Evolutionary conservation across 2,329 filamentous ascomycete genomes (phyloP).

Genomic region (Clonostachys rhizophaga): DNA sequence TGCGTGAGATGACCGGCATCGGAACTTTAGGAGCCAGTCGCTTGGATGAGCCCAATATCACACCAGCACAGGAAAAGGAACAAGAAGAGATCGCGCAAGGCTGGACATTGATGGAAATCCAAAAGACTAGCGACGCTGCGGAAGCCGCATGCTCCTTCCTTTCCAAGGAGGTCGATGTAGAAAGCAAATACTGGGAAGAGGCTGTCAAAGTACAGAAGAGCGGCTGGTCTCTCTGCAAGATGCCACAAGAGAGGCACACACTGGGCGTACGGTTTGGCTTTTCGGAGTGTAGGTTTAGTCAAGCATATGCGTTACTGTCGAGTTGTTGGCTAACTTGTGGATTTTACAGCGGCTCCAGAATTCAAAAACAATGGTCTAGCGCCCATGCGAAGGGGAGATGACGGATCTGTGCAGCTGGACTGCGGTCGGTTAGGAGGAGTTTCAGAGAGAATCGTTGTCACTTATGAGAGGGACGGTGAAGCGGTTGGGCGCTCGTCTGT

Average conservation of each 20-base stretch:
- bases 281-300: slow-evolving; percentile 55
- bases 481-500: slow-evolving; percentile 53
- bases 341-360: slow-evolving; percentile 43
- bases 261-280: slow-evolving; percentile 89
- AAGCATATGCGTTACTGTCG: background rate
- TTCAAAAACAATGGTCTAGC: slow-evolving; percentile 72
- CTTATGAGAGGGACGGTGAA: slow-evolving; percentile 51
- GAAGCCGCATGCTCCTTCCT: slow-evolving; percentile 68
- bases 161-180: slow-evolving; percentile 70
- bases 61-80: slow-evolving; percentile 49
- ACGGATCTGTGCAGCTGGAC: slow-evolving; percentile 74
- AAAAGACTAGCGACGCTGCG: slow-evolving; percentile 69
- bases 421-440: slow-evolving; percentile 44
- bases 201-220: slow-evolving; percentile 75
- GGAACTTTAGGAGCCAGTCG: slow-evolving; percentile 70
- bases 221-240: slow-evolving; percentile 80
- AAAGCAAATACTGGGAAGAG: slow-evolving; percentile 86
- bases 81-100: slow-evolving; percentile 57
- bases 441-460: slow-evolving; percentile 62
- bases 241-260: slow-evolving; percentile 68
- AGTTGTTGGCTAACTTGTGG: slow-evolving; percentile 14
- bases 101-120: slow-evolving; percentile 75
- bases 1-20: slow-evolving; percentile 68
- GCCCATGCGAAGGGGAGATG: slow-evolving; percentile 67
- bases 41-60: slow-evolving; percentile 55